Evolutionary conservation across 2,329 filamentous ascomycete genomes (phyloP), one percentile per base, ranked within the genome.

Genomic region (Venturia oleaginea): DNA sequence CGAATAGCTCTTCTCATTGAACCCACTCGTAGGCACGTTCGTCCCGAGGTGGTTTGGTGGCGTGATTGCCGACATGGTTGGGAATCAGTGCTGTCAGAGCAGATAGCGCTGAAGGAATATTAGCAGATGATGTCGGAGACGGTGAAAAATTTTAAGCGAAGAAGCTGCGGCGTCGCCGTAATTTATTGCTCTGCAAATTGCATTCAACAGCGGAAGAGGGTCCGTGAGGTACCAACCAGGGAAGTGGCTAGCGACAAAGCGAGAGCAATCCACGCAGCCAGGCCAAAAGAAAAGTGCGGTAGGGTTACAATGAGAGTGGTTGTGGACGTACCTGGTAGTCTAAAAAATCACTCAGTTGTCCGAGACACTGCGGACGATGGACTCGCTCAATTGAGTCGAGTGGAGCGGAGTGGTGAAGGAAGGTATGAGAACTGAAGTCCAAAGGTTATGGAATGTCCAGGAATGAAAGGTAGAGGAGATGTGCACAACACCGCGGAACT

Each of bases 11-110:
- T 60, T 73, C 69, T 73, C 72, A 59, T 72, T 70, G 30, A 72
- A 67, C 22, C 67, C 65, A 37, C 71, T 69, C 54, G 66, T 67
- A n/a, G 70, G 68, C 32, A 72, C 67, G 22, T 67, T 65, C 3
- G 69, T 70, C 64, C 69, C 70, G 4, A 71, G 68, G 61, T 71
- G 69, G 67, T 71, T 72, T 30, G 67, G 69, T 51, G 70, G 65
- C 34, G 62, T 48, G 55, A 32, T 57, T 32, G 62, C 62, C 27
- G 62, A 46, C 62, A 63, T 63, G 34, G 60, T 32, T 17, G 3
- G 13, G n/a, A 10, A n/a, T 46, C 15, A 15, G 7, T 32, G 22
- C 59, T 32, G 27, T 61, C 59, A 42, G 42, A 42, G 37, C 59
- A 22, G 32, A 37, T n/a, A 24, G 11, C 13, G 11, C 59, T 46